Percentiles rank a stretch among this genome's conserved stretches.
These are phyloP conservation scores for Cladosporium cucumerinum DNA, from an alignment of 2,329 filamentous ascomycete species.

Conservation along the genomic window DNA sequence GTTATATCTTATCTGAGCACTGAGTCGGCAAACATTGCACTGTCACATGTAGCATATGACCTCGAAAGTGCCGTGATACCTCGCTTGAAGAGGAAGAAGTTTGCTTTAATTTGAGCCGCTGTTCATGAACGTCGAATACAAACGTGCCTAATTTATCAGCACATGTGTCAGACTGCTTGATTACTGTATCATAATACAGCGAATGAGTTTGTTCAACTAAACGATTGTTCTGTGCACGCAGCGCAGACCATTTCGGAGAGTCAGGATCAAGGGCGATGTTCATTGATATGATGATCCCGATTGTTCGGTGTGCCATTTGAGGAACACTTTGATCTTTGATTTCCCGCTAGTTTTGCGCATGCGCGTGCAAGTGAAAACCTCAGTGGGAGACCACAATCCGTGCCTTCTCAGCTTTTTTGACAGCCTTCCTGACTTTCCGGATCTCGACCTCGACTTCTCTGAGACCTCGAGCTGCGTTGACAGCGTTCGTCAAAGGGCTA, in stretches of 20 bases:
- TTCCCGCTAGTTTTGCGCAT: neutral
- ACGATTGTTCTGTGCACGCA: neutral
- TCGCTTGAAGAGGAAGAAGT: neutral
- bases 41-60: neutral
- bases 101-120: neutral
- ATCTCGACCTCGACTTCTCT: conserved; percentile 66
- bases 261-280: neutral
- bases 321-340: neutral
- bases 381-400: neutral
- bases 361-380: neutral
- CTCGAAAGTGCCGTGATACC: neutral
- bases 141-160: neutral
- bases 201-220: neutral
- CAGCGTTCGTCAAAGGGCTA: conserved; percentile 55
- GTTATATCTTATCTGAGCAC: neutral
- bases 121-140: neutral
- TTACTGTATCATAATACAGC: neutral
- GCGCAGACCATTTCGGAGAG: neutral
- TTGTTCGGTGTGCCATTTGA: neutral
- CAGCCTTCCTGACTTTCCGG: conserved; percentile 51
- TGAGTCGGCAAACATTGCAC: neutral
- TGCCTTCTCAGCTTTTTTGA: conserved; percentile 38
- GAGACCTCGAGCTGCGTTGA: conserved; percentile 59
- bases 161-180: neutral
- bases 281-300: neutral